Conservation (phyloP, 2,329 filamentous ascomycete species). For the Sporothrix globosa region DNA sequence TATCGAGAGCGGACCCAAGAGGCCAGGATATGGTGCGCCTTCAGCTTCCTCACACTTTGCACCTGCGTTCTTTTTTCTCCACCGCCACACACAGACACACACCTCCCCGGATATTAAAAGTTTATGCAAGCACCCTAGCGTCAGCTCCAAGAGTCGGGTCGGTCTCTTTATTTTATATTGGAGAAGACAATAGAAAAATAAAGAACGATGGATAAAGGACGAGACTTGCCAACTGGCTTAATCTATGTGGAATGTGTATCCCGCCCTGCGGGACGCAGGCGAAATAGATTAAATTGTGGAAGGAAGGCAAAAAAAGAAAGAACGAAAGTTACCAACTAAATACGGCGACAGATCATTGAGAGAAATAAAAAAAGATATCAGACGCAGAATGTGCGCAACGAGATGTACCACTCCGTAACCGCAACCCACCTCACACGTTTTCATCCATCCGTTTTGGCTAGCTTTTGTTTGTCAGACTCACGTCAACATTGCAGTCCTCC, state of each 20-base stretch:
- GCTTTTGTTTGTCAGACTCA: not conserved
- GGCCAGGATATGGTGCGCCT: conserved; percentile 21
- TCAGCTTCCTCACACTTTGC: not conserved
- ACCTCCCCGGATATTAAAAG: conserved; percentile 34
- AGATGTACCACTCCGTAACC: not conserved
- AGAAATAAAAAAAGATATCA: not conserved
- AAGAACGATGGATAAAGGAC: not conserved
- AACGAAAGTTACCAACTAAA: not conserved
- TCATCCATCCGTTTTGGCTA: not conserved
- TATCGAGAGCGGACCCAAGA: conserved; percentile 23
- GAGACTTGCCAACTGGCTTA: conserved; percentile 12
- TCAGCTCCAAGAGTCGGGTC: conserved; percentile 26
- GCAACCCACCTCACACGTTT: conserved; percentile 1
- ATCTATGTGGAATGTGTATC: conserved; percentile 19
- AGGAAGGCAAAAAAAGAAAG: no score
- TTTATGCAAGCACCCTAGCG: conserved; percentile 34
- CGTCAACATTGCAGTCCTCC: not conserved
- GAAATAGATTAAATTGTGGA: conserved; percentile 10
- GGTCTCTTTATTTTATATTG: conserved; percentile 22
- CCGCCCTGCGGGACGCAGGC: conserved; percentile 5
- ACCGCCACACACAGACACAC: conserved; percentile 26
- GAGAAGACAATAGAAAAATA: not conserved
- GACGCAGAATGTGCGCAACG: not conserved
- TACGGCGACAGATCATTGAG: not conserved
- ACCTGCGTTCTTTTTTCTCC: not conserved